Percentiles rank a stretch among this genome's conserved stretches.
These are phyloP conservation scores for Myriosclerotinia duriaeana DNA, from an alignment of 2,329 filamentous ascomycete species.

Conservation along the genomic window DNA sequence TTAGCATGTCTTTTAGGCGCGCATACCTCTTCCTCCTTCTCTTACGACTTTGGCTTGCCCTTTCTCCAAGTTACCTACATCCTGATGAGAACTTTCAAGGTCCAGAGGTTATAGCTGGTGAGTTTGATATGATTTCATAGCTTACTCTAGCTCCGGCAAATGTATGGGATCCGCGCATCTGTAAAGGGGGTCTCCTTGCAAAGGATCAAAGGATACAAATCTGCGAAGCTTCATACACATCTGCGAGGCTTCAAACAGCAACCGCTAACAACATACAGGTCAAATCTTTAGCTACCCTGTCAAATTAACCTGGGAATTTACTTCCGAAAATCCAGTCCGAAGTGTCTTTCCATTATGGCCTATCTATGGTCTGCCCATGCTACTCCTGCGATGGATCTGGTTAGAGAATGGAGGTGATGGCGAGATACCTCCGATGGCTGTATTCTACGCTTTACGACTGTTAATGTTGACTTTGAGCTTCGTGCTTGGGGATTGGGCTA, in stretches of 20 bases:
- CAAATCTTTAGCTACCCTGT: slow-evolving; percentile 91
- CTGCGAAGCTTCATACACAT: not conserved
- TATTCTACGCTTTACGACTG: slow-evolving; percentile 85
- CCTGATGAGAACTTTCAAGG: slow-evolving; percentile 99
- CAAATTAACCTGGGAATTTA: slow-evolving; percentile 94
- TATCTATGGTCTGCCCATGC: slow-evolving; percentile 90
- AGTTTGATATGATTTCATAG: slow-evolving; percentile 40
- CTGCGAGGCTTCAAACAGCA: not conserved
- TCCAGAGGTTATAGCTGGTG: slow-evolving; percentile 94
- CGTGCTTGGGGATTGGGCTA: slow-evolving; percentile 95
- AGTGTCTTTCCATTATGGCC: slow-evolving; percentile 97
- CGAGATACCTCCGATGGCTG: slow-evolving; percentile 75
- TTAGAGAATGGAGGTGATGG: slow-evolving; percentile 75
- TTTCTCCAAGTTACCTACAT: slow-evolving; percentile 94
- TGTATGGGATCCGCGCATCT: not conserved
- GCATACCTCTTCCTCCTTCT: slow-evolving; percentile 81
- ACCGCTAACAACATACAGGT: slow-evolving; percentile 52
- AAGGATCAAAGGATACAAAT: not conserved
- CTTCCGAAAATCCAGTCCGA: slow-evolving; percentile 80
- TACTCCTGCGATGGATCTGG: slow-evolving; percentile 88
- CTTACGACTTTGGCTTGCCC: slow-evolving; percentile 87
- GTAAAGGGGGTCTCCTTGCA: not conserved
- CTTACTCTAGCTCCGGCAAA: slow-evolving; percentile 11
- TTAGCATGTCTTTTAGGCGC: slow-evolving; percentile 56
- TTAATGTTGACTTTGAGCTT: slow-evolving; percentile 96